Evolutionary conservation across 2,329 filamentous ascomycete species (phyloP).

Genomic region (Fusarium agapanthi): DNA sequence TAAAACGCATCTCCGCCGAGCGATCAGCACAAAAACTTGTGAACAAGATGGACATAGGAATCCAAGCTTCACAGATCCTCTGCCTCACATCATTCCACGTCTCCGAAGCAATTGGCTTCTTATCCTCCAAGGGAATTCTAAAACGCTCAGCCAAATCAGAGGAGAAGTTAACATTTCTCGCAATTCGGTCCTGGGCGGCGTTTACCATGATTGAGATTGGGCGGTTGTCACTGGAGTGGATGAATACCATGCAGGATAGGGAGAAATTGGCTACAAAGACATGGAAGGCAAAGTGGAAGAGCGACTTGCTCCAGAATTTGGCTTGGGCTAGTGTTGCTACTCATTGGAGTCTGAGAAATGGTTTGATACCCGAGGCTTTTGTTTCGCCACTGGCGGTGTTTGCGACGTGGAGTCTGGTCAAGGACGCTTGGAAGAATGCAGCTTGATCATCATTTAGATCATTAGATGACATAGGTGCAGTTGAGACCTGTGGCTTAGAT

Average conservation of each 20-base stretch:
- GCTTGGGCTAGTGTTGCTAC: neutral
- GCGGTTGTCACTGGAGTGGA: neutral
- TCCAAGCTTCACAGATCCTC: neutral
- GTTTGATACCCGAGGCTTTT: neutral
- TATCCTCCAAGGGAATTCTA: neutral
- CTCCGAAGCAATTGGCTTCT: neutral
- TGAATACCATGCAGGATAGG: too few species aligned
- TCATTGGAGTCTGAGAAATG: conserved; percentile 4
- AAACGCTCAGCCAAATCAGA: neutral
- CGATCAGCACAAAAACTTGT: neutral
- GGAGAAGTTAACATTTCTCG: neutral
- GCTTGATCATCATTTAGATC: neutral
- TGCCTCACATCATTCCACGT: conserved; percentile 4
- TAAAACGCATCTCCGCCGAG: neutral
- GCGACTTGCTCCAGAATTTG: conserved; percentile 4
- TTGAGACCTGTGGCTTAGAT: neutral
- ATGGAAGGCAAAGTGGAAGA: neutral
- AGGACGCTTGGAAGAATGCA: neutral
- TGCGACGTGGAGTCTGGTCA: conserved; percentile 4
- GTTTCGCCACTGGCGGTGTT: conserved; percentile 6
- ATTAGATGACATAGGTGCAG: neutral
- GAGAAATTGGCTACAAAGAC: neutral
- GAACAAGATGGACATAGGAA: neutral
- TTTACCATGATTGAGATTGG: conserved; percentile 1
- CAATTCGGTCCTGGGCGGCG: conserved; percentile 2